Conservation (phyloP, 306 rosid species). For the Prunus dulcis region DNA sequence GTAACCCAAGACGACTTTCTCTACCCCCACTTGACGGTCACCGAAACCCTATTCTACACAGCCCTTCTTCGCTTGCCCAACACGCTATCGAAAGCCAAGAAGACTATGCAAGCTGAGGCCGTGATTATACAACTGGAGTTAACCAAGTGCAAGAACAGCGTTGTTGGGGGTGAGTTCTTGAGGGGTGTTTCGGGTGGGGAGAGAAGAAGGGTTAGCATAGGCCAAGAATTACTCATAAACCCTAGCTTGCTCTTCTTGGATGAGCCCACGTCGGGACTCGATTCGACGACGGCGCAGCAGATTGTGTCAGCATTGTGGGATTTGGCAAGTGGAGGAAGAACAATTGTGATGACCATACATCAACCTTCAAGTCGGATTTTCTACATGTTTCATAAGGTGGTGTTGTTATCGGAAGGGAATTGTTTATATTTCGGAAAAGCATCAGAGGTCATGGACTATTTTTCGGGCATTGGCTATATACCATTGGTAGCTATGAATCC, state of each 20-base stretch:
- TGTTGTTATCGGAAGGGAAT: constrained; percentile 58
- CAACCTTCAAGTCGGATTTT: constrained; percentile 73
- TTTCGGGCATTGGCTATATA: constrained; percentile 49
- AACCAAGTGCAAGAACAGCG: constrained; percentile 50
- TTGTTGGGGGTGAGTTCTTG: constrained; percentile 32
- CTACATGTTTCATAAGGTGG: constrained; percentile 63
- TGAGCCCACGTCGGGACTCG: constrained; percentile 79
- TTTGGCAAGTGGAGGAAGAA: constrained; percentile 55
- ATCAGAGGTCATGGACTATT: constrained; percentile 55
- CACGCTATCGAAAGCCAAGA: constrained; percentile 20
- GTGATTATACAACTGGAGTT: constrained; percentile 60
- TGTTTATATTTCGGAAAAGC: constrained; percentile 64
- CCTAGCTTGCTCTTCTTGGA: constrained; percentile 71
- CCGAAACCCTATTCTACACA: too few relatives aligned
- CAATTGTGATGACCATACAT: constrained; percentile 75
- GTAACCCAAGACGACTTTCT: too few relatives aligned
- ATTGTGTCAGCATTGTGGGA: constrained; percentile 63
- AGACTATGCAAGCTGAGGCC: constrained; percentile 31
- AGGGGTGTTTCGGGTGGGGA: constrained; percentile 83
- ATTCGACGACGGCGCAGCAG: constrained; percentile 67
- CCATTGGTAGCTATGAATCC: constrained; percentile 73
- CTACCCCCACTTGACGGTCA: too few relatives aligned
- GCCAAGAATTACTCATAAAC: constrained; percentile 68
- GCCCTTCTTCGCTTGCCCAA: too few relatives aligned
- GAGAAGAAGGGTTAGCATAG: constrained; percentile 82